Evolutionary conservation across 495 filamentous ascomycete species (phyloP).

Genomic region (Eremomyces bilateralis): DNA sequence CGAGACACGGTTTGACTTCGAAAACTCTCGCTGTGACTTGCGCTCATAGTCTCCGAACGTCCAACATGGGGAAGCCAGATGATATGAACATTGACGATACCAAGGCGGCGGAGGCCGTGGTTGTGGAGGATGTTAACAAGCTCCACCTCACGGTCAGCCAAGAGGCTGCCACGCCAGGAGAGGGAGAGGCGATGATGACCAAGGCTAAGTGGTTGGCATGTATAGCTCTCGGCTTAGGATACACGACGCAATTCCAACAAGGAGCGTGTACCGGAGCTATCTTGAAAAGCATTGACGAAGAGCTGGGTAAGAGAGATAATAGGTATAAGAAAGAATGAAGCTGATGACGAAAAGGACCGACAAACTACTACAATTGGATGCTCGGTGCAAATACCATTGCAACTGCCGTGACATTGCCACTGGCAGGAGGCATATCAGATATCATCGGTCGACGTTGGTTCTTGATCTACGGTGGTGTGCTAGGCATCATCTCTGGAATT

Average conservation of each 20-base stretch:
- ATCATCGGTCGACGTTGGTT: slow-evolving; percentile 3
- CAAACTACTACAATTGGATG: slow-evolving; percentile 1
- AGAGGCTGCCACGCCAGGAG: too few relatives aligned
- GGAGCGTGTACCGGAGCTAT: background rate
- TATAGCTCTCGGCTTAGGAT: background rate
- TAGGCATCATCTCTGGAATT: slow-evolving; percentile 3
- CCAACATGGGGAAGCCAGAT: too few relatives aligned
- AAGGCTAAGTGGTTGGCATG: background rate
- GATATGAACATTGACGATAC: too few relatives aligned
- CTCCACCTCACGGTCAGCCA: too few relatives aligned
- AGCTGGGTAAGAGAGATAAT: background rate
- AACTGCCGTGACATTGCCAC: background rate
- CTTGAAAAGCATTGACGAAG: background rate
- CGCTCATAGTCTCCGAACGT: too few relatives aligned
- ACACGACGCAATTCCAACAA: background rate
- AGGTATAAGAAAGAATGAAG: background rate
- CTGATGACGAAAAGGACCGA: background rate
- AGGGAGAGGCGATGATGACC: background rate
- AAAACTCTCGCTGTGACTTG: too few relatives aligned
- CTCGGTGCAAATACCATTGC: background rate
- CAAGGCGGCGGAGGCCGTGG: too few relatives aligned
- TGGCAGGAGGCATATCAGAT: background rate
- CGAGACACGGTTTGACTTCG: too few relatives aligned
- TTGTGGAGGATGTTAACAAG: too few relatives aligned
- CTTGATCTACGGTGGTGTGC: background rate